These are phyloP conservation scores for Phytophthora kernoviae DNA, from an alignment of 352 stramenopile species.

Conservation along the genomic window DNA sequence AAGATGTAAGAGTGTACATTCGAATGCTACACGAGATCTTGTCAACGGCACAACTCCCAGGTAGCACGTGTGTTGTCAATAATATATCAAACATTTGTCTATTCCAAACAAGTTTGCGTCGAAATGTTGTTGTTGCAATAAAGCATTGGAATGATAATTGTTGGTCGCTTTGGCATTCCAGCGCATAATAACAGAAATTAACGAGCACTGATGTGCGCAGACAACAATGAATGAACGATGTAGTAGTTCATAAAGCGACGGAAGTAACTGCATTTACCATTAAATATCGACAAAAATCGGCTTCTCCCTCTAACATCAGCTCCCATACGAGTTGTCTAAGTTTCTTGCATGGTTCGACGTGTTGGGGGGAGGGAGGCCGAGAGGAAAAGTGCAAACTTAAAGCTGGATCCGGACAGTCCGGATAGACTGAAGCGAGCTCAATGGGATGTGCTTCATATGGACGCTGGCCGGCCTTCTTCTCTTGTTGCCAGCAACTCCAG, in stretches of 20 bases:
- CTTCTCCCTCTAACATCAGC: conserved; percentile 12
- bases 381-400: conserved; percentile 6
- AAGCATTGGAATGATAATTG: too few relatives aligned
- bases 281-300: conserved; percentile 55
- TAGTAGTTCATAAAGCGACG: neutral
- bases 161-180: too few relatives aligned
- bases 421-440: conserved; percentile 8
- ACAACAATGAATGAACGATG: too few relatives aligned
- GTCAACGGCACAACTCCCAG: neutral
- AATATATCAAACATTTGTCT: too few relatives aligned
- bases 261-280: conserved; percentile 17
- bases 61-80: too few relatives aligned
- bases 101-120: too few relatives aligned
- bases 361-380: neutral
- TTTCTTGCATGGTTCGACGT: conserved; percentile 11
- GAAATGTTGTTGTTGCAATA: too few relatives aligned
- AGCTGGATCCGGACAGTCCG: neutral
- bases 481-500: conserved; percentile 1
- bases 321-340: neutral
- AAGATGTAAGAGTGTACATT: conserved; percentile 19
- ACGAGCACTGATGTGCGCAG: too few relatives aligned
- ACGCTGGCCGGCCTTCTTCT: conserved; percentile 7
- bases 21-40: neutral
- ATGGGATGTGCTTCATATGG: conserved; percentile 24
- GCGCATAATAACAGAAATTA: too few relatives aligned